Percentiles rank a stretch among this genome's conserved stretches.
phyloP scores from a whole-genome alignment of 1,284 basidiomycete species.

The Entoloma clypeatum region DNA sequence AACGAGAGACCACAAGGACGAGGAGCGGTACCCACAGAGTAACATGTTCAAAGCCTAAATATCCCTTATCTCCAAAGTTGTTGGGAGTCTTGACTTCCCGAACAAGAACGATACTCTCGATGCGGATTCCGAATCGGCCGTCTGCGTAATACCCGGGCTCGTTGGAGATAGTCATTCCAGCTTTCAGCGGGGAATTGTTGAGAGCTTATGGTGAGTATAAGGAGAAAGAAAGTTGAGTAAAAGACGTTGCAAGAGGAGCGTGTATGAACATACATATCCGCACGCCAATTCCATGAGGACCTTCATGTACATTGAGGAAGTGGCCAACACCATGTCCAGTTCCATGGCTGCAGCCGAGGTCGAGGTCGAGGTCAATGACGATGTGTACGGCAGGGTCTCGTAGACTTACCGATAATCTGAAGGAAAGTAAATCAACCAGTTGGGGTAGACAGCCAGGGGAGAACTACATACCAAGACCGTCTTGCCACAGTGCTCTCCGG shows the following conservation, averaged over 20 bases:
- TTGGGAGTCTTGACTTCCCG: constrained; percentile 69
- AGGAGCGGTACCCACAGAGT: constrained; percentile 61
- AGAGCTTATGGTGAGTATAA: constrained; percentile 39
- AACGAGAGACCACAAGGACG: constrained; percentile 5
- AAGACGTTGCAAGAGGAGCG: neutral
- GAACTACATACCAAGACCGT: constrained; percentile 70
- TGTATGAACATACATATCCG: constrained; percentile 51
- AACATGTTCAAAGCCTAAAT: constrained; percentile 79
- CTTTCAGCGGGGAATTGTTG: constrained; percentile 68
- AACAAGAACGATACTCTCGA: constrained; percentile 86
- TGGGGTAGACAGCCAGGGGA: constrained; percentile 3
- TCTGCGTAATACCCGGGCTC: constrained; percentile 96
- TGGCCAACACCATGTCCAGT: constrained; percentile 95
- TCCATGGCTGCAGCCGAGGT: constrained; percentile 67
- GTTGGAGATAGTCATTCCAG: constrained; percentile 89
- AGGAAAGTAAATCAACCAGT: neutral
- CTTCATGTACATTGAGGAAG: constrained; percentile 93
- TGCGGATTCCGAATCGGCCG: constrained; percentile 89
- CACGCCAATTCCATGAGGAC: constrained; percentile 82
- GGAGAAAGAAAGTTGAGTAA: neutral
- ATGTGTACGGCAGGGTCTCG: neutral
- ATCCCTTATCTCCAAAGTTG: constrained; percentile 85
- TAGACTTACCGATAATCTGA: constrained; percentile 42
- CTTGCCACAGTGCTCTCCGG: constrained; percentile 82
- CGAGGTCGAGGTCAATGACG: constrained; percentile 6